Evolutionary conservation across 2,329 filamentous ascomycete species (phyloP), one percentile per base, ranked within the genome.

Genomic region (Colletotrichum acutatum): DNA sequence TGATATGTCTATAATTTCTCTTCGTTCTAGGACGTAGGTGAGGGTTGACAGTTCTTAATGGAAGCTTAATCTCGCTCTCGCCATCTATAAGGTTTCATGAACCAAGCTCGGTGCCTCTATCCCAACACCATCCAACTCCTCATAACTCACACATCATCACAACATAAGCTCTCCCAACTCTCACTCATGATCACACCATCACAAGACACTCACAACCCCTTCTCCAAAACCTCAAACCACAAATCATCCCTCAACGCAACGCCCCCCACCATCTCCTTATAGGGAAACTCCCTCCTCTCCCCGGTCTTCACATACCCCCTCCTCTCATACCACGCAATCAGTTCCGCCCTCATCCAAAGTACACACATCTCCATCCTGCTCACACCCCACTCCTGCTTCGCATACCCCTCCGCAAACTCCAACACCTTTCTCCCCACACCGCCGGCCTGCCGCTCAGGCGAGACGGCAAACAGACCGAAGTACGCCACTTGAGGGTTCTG

Each of bases 401-500:
- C 83, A 74, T 82, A 81, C 12, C 72, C 74, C 77, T 88, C 86
- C 0, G 85, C 86, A 49, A 80, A 76, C 1, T 76, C 78, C 19
- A 88, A 79, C 19, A 87, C 82, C 66, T 76, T 77, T 64, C 81
- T 76, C 0, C 86, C 86, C 57, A 88, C 76, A 0, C 86, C 86
- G 16, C 83, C 83, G 5, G 81, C 82, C 77, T 88, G 86, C 32
- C 79, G 74, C 5, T 68, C 67, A 2, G 84, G 84, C 49, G 85
- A 82, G 0, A 88, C 86, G 53, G 86, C 86, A 24, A 88, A 86
- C 46, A 88, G 80, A 63, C 85, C 85, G 64, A 88, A 86, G 77
- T 86, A 85, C 32, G 72, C 62, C 19, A 37, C 28, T 19, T 11
- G 4, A 2, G 37, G 58, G 26, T 60, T 42, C 32, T 2, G 2